These are phyloP conservation scores for Xylaria sp. DNA, from an alignment of 2,329 filamentous ascomycete genomes.

Conservation along the genomic window DNA sequence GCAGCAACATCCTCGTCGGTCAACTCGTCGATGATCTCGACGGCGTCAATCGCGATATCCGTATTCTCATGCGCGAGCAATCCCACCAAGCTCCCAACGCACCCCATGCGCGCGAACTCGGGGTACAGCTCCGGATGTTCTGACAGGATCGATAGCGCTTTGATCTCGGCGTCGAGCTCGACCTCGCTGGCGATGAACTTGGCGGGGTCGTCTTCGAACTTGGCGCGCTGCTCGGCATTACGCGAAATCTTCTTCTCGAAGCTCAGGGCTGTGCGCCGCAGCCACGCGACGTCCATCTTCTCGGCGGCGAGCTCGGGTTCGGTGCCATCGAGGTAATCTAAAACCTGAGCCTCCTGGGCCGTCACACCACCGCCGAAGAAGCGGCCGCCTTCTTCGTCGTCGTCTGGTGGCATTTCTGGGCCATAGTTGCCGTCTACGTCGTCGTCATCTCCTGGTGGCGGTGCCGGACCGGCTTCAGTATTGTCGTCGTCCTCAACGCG, in stretches of 20 bases:
- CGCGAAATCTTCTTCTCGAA: constrained; percentile 93
- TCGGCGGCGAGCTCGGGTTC: constrained; percentile 64
- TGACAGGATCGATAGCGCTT: constrained; percentile 83
- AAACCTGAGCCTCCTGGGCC: constrained; percentile 79
- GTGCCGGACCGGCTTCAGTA: constrained; percentile 61
- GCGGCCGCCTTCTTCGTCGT: constrained; percentile 88
- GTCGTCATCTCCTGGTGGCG: constrained; percentile 62
- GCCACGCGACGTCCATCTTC: constrained; percentile 85
- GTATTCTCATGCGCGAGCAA: constrained; percentile 95
- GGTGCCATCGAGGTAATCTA: constrained; percentile 82
- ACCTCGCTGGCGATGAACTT: constrained; percentile 67
- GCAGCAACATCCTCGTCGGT: constrained; percentile 93
- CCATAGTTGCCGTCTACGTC: constrained; percentile 51
- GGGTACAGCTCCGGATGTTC: constrained; percentile 76
- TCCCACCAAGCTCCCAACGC: constrained; percentile 72
- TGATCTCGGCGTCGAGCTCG: constrained; percentile 89
- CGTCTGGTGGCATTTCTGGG: constrained; percentile 46
- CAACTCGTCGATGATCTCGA: constrained; percentile 90
- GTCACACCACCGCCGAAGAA: constrained; percentile 96
- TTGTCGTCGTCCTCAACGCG: constrained; percentile 60
- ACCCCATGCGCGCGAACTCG: constrained; percentile 49
- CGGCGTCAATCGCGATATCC: constrained; percentile 91
- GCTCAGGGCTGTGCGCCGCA: constrained; percentile 81
- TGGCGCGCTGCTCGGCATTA: constrained; percentile 86
- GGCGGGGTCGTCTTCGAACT: constrained; percentile 48